A percentile compares a stretch with the other conserved stretches of the same genome.
Conservation (phyloP, 441 rosid genomes). For the Biscutella laevigata region DNA sequence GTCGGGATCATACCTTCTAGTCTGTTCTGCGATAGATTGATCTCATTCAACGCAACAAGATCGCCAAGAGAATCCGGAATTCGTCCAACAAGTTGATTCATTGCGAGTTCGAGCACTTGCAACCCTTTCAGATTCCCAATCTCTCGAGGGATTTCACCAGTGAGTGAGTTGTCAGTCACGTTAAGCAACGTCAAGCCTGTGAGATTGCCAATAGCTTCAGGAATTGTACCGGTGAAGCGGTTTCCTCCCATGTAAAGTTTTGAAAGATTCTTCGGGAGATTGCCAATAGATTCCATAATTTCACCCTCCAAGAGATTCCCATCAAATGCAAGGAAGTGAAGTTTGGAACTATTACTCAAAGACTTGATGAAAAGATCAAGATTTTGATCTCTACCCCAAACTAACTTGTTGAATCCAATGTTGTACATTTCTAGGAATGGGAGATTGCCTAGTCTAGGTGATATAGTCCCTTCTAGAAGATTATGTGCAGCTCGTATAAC, state of each 20-base stretch:
- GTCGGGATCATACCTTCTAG: conserved; percentile 32
- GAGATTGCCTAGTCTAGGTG: conserved; percentile 33
- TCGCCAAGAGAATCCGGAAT: conserved; percentile 33
- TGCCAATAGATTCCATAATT: conserved; percentile 37
- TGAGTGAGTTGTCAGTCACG: conserved; percentile 33
- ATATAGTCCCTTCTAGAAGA: conserved; percentile 37
- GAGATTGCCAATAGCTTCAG: conserved; percentile 25
- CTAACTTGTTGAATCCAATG: conserved; percentile 32
- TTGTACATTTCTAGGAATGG: conserved; percentile 37
- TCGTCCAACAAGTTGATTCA: conserved; percentile 31
- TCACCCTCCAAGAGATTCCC: conserved; percentile 36
- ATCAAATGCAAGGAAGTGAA: conserved; percentile 36
- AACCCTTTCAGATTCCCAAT: conserved; percentile 30
- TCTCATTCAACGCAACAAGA: conserved; percentile 26
- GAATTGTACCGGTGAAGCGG: conserved; percentile 23
- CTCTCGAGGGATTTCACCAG: conserved; percentile 37
- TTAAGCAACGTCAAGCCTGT: conserved; percentile 32
- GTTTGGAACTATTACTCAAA: conserved; percentile 32
- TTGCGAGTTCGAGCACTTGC: conserved; percentile 30
- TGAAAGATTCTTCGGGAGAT: conserved; percentile 27
- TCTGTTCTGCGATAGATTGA: conserved; percentile 37
- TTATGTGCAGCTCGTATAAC: conserved; percentile 33
- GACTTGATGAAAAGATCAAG: conserved; percentile 31
- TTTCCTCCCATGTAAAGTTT: conserved; percentile 37
- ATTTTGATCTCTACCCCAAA: conserved; percentile 20